Conservation (phyloP, 768 basidiomycete species). For the Dioszegia aurantiaca region DNA sequence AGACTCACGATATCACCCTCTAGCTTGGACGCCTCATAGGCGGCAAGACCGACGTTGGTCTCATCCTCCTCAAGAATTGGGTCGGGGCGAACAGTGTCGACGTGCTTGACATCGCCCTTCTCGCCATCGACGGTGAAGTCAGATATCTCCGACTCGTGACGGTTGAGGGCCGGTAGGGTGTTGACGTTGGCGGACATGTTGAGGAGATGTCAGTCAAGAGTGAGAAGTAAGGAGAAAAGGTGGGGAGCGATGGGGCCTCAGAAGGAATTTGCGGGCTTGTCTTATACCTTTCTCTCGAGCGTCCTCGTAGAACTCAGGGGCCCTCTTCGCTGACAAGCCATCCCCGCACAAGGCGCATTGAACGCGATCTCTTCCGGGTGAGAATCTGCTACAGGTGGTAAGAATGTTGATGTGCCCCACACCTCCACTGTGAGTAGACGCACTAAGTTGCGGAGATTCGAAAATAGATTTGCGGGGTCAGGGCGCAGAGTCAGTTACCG, state of each 20-base stretch:
- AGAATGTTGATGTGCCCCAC: neutral
- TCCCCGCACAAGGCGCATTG: neutral
- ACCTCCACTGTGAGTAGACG: neutral
- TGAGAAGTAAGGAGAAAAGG: neutral
- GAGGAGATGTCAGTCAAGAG: neutral
- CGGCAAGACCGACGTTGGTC: constrained; percentile 43
- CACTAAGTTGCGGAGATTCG: constrained; percentile 2
- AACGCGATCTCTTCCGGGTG: neutral
- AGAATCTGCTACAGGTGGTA: neutral
- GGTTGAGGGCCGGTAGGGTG: constrained; percentile 2
- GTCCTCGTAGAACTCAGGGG: neutral
- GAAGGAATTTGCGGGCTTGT: neutral
- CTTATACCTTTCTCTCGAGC: neutral
- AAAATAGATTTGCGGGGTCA: neutral
- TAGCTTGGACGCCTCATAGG: constrained; percentile 43
- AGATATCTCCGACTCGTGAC: constrained; percentile 26
- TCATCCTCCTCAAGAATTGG: constrained; percentile 43
- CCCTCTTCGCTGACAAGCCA: neutral
- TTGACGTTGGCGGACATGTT: constrained; percentile 7
- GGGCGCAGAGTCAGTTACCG: neutral
- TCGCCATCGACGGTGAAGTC: constrained; percentile 33
- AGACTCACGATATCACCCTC: constrained; percentile 45
- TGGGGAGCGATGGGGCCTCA: neutral
- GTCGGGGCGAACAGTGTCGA: constrained; percentile 25
- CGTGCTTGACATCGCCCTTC: constrained; percentile 34